Conservation (phyloP, 2,329 filamentous ascomycete species). For the Endothia cerciana region DNA sequence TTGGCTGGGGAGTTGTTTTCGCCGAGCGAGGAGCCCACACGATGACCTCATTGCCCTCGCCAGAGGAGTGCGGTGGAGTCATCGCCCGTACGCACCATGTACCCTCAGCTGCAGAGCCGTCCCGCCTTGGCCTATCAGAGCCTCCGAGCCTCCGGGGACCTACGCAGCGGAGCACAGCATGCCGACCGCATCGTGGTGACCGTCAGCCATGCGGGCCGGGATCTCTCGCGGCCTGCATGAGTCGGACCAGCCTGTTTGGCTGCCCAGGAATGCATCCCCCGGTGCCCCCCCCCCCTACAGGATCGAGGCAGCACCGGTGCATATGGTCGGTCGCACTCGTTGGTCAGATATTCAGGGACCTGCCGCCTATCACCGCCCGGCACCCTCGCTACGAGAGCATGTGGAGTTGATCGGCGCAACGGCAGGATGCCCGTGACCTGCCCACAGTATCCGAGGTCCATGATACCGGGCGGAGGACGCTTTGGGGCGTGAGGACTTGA, state of each 20-base stretch:
- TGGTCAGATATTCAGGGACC: constrained; percentile 10
- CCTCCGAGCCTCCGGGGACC: constrained; percentile 1
- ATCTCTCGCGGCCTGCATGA: not conserved
- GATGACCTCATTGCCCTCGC: constrained; percentile 19
- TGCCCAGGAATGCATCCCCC: no score
- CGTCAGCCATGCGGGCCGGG: not conserved
- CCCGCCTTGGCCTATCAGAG: constrained; percentile 28
- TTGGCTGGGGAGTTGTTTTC: constrained; percentile 23
- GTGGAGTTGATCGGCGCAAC: constrained; percentile 10
- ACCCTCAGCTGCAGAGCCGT: constrained; percentile 2
- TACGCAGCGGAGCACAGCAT: not conserved
- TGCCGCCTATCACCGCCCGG: constrained; percentile 6
- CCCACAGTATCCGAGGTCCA: constrained; percentile 9
- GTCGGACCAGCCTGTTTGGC: not conserved
- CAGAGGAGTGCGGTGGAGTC: constrained; percentile 13
- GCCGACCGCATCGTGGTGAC: not conserved
- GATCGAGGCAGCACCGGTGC: not conserved
- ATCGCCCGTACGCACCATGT: constrained; percentile 2
- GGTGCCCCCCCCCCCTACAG: not conserved
- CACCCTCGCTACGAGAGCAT: no score
- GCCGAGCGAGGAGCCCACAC: constrained; percentile 15
- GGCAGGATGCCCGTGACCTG: not conserved
- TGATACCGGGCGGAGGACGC: not conserved
- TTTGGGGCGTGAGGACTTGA: not conserved
- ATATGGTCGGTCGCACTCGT: constrained; percentile 3